Percentiles rank a stretch among this genome's conserved stretches.
Evolutionary conservation across 2,329 filamentous ascomycete genomes (phyloP).

Genomic region (Xenoacremonium recifei): DNA sequence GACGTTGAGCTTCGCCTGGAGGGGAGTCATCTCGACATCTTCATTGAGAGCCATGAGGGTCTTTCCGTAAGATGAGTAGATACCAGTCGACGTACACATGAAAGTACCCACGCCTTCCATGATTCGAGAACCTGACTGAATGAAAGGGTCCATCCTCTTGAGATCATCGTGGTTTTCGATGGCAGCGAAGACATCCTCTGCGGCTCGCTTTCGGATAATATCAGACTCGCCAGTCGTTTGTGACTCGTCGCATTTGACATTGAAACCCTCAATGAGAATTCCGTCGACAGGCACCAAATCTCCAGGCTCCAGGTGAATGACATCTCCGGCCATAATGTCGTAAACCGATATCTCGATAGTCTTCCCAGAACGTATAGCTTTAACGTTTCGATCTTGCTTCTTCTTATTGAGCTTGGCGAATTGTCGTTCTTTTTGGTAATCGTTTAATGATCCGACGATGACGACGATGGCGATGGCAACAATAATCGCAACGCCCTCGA

Average conservation of each 20-base stretch:
- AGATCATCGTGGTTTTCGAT: slow-evolving; percentile 65
- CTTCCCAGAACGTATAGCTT: slow-evolving; percentile 69
- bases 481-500: slow-evolving; percentile 79
- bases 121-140: slow-evolving; percentile 79
- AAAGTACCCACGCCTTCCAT: slow-evolving; percentile 76
- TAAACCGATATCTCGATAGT: slow-evolving; percentile 68
- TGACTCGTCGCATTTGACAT: slow-evolving; percentile 75
- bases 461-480: slow-evolving; percentile 78
- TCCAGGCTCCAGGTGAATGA: slow-evolving; percentile 71
- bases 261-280: slow-evolving; percentile 69
- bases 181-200: slow-evolving; percentile 66
- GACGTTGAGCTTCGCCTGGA: slow-evolving; percentile 73
- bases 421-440: slow-evolving; percentile 78
- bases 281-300: slow-evolving; percentile 75
- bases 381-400: slow-evolving; percentile 73
- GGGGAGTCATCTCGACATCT: slow-evolving; percentile 71
- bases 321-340: slow-evolving; percentile 68
- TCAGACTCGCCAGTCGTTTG: slow-evolving; percentile 80
- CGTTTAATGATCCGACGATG: slow-evolving; percentile 72
- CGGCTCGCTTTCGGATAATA: slow-evolving; percentile 65
- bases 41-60: slow-evolving; percentile 74
- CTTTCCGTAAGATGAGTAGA: slow-evolving; percentile 73
- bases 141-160: slow-evolving; percentile 77
- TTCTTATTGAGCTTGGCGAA: slow-evolving; percentile 78
- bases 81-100: slow-evolving; percentile 70